phyloP scores from a whole-genome alignment of 2,329 filamentous ascomycete genomes.

The Magnaporthiopsis incrustans region DNA sequence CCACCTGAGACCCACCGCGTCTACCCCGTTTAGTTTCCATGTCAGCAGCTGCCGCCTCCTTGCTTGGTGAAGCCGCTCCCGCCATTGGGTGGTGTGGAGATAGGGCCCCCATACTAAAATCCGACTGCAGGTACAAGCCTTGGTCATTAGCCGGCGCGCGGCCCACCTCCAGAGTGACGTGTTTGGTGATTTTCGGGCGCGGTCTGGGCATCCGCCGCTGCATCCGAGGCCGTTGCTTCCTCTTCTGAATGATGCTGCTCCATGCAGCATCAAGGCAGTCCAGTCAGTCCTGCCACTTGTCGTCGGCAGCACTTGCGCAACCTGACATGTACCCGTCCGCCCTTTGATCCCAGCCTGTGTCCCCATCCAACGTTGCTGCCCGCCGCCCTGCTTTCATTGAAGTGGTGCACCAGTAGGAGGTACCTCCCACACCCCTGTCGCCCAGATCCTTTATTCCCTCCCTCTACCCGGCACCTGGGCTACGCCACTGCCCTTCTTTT shows the following conservation, averaged over 20 bases:
- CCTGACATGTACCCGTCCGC: neutral
- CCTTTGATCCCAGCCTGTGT: neutral
- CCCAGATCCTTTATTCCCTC: slow-evolving; percentile 1
- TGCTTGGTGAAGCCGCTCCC: neutral
- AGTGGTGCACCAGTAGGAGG: neutral
- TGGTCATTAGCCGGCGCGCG: too few relatives aligned
- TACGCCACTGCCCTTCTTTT: neutral
- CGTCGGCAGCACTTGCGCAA: neutral
- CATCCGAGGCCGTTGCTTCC: neutral
- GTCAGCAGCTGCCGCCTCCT: neutral
- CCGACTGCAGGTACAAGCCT: neutral
- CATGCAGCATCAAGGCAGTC: neutral
- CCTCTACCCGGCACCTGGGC: too few relatives aligned
- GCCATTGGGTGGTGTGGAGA: neutral
- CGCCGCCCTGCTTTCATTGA: neutral
- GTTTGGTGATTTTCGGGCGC: neutral
- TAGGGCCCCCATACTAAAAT: neutral
- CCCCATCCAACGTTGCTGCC: neutral
- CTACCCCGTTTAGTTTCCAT: neutral
- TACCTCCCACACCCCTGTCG: neutral
- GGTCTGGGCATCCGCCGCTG: neutral
- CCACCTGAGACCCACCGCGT: neutral
- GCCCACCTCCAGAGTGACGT: neutral
- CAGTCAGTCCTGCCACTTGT: neutral
- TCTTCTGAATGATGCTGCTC: neutral